Evolutionary conservation across 2,329 filamentous ascomycete species (phyloP), one percentile per base, ranked within the genome.

Genomic region (Aspergillus niger): DNA sequence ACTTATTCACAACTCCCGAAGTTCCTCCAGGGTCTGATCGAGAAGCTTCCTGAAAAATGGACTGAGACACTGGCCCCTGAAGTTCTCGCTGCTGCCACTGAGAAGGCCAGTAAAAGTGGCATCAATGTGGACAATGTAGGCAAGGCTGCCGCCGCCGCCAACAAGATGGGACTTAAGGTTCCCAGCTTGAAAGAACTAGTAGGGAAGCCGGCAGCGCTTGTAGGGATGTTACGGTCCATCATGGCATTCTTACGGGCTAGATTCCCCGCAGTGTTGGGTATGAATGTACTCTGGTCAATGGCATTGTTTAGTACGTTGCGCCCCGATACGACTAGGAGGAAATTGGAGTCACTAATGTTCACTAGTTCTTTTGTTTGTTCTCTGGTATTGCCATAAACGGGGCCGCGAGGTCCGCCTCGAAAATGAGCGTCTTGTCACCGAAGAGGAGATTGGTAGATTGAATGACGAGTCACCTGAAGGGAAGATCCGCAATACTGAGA

Each of bases 361-460:
- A 30, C n/a, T 58, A 91, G 91, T 98, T 57, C 83, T 98, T 15
- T 85, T 99, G 59, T 95, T 97, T 73, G 91, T 96, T 48, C 88
- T 98, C 69, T 99, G 94, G 93, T 99, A 98, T 79, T 98, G 93
- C 79, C 90, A 98, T 78, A 98, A 98, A 81, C 90, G 95, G 57
- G 95, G 95, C 41, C 87, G 87, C 48, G 94, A 99, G 79, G 88
- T 88, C 6, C 86, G 95, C 54, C 85, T 98, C 11, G 89, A 90
- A 72, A 86, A 81, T 54, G 84, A 86, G 64, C 77, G 80, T 13
- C 72, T 82, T 15, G 76, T 81, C 24, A 80, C 77, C 0, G 79
- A 81, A 63, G 73, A 77, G 41, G 79, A 81, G 64, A 75, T 80
- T 26, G 67, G 63, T 26, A 72, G 73, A 62, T 66, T 80, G 57